Conservation (phyloP, 305 asterid genomes). For the Fraxinus xanthoxyloides region DNA sequence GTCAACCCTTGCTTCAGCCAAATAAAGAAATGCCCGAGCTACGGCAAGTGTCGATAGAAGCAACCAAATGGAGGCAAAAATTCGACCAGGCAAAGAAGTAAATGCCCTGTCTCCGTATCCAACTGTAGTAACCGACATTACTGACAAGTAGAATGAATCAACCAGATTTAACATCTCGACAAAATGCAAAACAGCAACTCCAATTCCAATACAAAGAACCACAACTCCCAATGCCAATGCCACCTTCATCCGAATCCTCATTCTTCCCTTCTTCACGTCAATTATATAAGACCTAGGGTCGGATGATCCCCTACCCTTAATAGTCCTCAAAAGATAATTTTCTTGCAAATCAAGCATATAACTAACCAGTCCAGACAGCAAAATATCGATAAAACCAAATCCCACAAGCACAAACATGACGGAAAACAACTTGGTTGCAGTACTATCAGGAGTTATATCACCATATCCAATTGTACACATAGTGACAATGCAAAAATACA, state of each 20-base stretch:
- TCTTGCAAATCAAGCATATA: constrained; percentile 95
- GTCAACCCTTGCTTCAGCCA: constrained; percentile 92
- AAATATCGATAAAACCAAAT: constrained; percentile 85
- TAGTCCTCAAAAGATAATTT: constrained; percentile 61
- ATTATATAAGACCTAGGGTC: constrained; percentile 64
- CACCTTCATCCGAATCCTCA: constrained; percentile 95
- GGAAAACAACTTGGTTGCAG: constrained; percentile 69
- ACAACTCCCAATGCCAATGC: constrained; percentile 87
- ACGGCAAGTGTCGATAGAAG: constrained; percentile 94
- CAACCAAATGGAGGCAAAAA: constrained; percentile 91
- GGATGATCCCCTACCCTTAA: constrained; percentile 49
- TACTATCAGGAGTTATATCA: constrained; percentile 77
- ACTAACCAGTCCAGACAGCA: constrained; percentile 83
- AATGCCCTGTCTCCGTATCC: constrained; percentile 96
- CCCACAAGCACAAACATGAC: constrained; percentile 87
- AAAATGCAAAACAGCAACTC: constrained; percentile 70
- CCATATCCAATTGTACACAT: constrained; percentile 99
- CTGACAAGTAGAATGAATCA: constrained; percentile 83
- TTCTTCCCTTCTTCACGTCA: constrained; percentile 93
- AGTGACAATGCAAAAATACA: constrained; percentile 89
- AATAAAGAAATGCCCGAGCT: constrained; percentile 93
- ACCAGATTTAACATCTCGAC: constrained; percentile 72
- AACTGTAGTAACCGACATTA: constrained; percentile 94
- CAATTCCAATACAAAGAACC: constrained; percentile 79
- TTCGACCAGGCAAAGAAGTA: constrained; percentile 66